These are phyloP conservation scores for Brassica incana DNA, from an alignment of 345 rosid genomes.

Conservation along the genomic window DNA sequence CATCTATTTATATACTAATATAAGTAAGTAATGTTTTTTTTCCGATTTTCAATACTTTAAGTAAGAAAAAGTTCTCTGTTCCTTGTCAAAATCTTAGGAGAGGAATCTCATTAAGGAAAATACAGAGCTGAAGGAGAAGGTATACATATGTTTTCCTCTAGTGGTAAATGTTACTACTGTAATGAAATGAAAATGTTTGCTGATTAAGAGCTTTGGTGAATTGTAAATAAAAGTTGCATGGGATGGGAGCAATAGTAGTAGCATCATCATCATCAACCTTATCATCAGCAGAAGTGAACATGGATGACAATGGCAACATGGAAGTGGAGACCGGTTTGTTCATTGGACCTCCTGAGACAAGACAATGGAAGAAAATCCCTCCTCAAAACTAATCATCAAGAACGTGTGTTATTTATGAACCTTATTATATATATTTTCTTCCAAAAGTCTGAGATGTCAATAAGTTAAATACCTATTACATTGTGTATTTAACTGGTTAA, in stretches of 20 bases:
- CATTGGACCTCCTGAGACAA: conserved; percentile 65
- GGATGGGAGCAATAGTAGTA: conserved; percentile 14
- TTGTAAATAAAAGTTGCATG: conserved; percentile 35
- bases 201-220: conserved; percentile 18
- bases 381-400: conserved; percentile 10
- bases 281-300: conserved; percentile 27
- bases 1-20: not conserved
- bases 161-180: not conserved
- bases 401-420: not conserved
- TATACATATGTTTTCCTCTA: conserved; percentile 18
- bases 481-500: not conserved
- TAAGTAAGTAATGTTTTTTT: too few relatives aligned
- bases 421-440: not conserved
- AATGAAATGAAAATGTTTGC: not conserved
- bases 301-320: conserved; percentile 25
- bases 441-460: not conserved
- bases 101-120: conserved; percentile 56
- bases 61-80: not conserved
- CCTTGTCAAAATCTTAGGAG: conserved; percentile 47
- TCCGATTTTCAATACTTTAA: not conserved
- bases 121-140: conserved; percentile 51
- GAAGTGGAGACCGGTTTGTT: conserved; percentile 68
- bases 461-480: conserved; percentile 14
- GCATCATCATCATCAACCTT: conserved; percentile 18
- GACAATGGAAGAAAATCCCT: conserved; percentile 22